phyloP scores from a whole-genome alignment of 164 flowering plant species.

The Nelumbo lutea region DNA sequence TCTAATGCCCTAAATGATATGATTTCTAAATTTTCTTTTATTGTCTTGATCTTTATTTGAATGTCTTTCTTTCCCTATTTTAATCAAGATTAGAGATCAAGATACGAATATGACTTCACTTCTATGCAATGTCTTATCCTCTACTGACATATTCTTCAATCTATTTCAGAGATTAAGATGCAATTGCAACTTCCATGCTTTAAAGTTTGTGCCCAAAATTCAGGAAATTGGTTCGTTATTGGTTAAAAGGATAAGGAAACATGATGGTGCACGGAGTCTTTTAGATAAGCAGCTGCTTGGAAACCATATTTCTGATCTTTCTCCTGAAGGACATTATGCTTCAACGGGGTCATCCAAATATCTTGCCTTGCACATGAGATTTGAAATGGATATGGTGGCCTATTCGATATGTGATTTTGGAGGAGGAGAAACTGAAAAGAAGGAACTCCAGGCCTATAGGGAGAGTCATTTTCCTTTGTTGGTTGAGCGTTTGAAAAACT shows the following conservation, averaged over 20 bases:
- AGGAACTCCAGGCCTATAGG: slow-evolving; percentile 79
- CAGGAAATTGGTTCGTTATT: slow-evolving; percentile 63
- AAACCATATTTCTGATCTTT: slow-evolving; percentile 36
- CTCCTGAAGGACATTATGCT: slow-evolving; percentile 21
- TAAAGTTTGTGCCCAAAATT: slow-evolving; percentile 86
- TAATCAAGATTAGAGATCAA: too few relatives aligned
- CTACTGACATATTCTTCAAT: background rate
- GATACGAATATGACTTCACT: background rate
- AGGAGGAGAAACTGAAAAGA: slow-evolving; percentile 74
- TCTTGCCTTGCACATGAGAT: slow-evolving; percentile 90
- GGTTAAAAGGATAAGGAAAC: slow-evolving; percentile 62
- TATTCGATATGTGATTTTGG: slow-evolving; percentile 94
- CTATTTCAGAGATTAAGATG: slow-evolving; percentile 76
- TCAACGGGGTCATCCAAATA: slow-evolving; percentile 41
- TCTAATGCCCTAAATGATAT: too few relatives aligned
- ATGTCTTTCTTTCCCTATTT: too few relatives aligned
- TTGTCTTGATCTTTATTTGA: too few relatives aligned
- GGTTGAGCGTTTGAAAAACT: slow-evolving; percentile 55
- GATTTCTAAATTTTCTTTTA: too few relatives aligned
- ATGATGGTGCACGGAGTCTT: slow-evolving; percentile 28
- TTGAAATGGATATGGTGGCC: slow-evolving; percentile 96
- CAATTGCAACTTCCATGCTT: slow-evolving; percentile 93
- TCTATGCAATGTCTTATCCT: background rate
- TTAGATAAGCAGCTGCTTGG: slow-evolving; percentile 75
- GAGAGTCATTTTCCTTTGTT: slow-evolving; percentile 79